These are phyloP conservation scores for Paecilomyces sp. DNA, from an alignment of 2,329 filamentous ascomycete species.

Conservation along the genomic window DNA sequence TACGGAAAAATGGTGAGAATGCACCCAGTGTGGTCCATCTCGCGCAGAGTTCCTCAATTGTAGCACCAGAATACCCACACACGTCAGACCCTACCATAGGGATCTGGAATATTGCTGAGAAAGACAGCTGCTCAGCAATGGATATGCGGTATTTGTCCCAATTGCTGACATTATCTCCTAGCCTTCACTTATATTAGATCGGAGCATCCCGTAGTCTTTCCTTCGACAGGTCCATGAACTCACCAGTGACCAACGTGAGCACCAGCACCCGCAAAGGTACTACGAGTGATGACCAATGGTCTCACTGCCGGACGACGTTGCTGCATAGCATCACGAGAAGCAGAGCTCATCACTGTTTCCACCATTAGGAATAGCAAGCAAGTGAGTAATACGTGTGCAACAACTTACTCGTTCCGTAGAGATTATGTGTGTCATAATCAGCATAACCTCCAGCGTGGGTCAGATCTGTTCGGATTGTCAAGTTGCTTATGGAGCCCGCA, in stretches of 20 bases:
- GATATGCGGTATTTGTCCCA: conserved; percentile 56
- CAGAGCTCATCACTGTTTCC: conserved; percentile 57
- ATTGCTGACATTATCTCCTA: conserved; percentile 53
- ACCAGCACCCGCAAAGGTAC: conserved; percentile 68
- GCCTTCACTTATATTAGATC: conserved; percentile 39
- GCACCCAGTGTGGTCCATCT: conserved; percentile 70
- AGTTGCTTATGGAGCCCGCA: conserved; percentile 44
- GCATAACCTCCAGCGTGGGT: conserved; percentile 55
- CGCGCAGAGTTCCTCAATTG: conserved; percentile 62
- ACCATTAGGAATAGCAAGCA: conserved; percentile 4
- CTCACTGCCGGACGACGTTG: conserved; percentile 55
- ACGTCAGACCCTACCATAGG: conserved; percentile 66
- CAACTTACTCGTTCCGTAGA: conserved; percentile 57
- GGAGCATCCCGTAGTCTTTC: conserved; percentile 17
- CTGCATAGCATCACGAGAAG: conserved; percentile 60
- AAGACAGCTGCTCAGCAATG: conserved; percentile 54
- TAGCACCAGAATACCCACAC: conserved; percentile 65
- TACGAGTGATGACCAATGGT: conserved; percentile 67
- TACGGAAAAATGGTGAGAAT: conserved; percentile 69
- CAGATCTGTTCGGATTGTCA: conserved; percentile 60
- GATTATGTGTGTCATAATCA: conserved; percentile 70
- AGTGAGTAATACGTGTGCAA: neutral
- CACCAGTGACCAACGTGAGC: conserved; percentile 50
- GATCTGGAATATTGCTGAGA: conserved; percentile 59
- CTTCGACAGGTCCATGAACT: neutral